These are phyloP conservation scores for Rhizopogon vulgaris DNA, from an alignment of 768 basidiomycete genomes.

Conservation along the genomic window DNA sequence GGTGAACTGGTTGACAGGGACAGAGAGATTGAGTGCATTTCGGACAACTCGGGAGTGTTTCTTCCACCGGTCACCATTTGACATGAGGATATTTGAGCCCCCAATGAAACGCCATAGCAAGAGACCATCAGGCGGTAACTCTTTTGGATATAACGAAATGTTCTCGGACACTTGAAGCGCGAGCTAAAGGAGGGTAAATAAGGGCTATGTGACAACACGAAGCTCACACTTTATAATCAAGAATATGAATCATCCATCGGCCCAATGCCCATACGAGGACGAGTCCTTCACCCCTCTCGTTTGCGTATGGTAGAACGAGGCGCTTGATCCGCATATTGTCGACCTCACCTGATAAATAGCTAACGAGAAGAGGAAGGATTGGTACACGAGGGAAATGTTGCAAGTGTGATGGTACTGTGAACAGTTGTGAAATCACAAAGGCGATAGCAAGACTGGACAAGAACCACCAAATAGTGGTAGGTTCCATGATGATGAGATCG, in stretches of 20 bases:
- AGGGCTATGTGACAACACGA: not conserved
- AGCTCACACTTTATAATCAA: conserved; percentile 26
- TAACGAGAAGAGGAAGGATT: conserved; percentile 25
- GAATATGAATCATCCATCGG: conserved; percentile 35
- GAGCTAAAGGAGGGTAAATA: not conserved
- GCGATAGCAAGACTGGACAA: not conserved
- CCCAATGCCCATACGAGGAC: conserved; percentile 35
- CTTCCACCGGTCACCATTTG: conserved; percentile 34
- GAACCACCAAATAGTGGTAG: not conserved
- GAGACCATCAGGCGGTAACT: conserved; percentile 25
- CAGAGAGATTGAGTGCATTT: conserved; percentile 26
- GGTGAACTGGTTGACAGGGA: conserved; percentile 13
- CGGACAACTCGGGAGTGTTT: conserved; percentile 30
- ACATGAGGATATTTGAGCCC: conserved; percentile 30
- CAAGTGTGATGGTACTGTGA: conserved; percentile 22
- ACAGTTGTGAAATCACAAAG: not conserved
- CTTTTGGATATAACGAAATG: conserved; percentile 9
- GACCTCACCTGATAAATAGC: conserved; percentile 28
- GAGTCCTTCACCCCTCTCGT: conserved; percentile 23
- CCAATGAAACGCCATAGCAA: conserved; percentile 32
- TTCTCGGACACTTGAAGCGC: conserved; percentile 16
- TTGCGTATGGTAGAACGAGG: conserved; percentile 31
- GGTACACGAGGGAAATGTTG: conserved; percentile 31
- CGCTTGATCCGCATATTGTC: conserved; percentile 28
- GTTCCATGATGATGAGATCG: not conserved